Conservation (phyloP, 139 green algal genomes). For the Chlorella sorokiniana region DNA sequence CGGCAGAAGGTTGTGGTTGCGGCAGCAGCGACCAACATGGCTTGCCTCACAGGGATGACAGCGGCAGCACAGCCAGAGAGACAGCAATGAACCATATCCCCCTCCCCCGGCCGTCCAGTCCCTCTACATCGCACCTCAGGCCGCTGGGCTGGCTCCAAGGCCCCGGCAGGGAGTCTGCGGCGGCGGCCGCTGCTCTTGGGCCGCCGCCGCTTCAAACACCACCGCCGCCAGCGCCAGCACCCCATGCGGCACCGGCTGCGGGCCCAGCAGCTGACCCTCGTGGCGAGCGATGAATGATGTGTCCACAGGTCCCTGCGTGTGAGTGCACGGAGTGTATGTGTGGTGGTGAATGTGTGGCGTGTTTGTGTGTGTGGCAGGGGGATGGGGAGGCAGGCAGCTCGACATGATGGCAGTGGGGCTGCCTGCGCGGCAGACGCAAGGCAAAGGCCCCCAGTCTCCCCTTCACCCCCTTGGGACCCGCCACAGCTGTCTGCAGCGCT, state of each 20-base stretch:
- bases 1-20: no score
- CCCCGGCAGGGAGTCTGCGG: background rate
- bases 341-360: no score
- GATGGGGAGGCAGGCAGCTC: no score
- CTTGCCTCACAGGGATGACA: no score
- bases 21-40: no score
- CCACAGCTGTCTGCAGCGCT: background rate
- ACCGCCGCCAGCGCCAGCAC: slow-evolving; percentile 43
- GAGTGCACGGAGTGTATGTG: no score
- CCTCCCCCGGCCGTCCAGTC: background rate
- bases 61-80: no score
- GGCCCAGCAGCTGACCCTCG: slow-evolving; percentile 31
- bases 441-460: background rate
- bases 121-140: background rate
- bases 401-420: no score
- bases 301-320: slow-evolving; percentile 40
- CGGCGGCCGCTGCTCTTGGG: background rate
- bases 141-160: background rate
- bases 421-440: no score
- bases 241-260: background rate
- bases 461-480: background rate
- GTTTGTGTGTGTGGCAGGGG: no score
- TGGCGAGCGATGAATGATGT: slow-evolving; percentile 55
- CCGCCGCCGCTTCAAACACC: slow-evolving; percentile 4
- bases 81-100: no score